A percentile compares a stretch with the other conserved stretches of the same genome.
Conservation (phyloP, 148 eudicot species). For the Vaccinium corymbosum region DNA sequence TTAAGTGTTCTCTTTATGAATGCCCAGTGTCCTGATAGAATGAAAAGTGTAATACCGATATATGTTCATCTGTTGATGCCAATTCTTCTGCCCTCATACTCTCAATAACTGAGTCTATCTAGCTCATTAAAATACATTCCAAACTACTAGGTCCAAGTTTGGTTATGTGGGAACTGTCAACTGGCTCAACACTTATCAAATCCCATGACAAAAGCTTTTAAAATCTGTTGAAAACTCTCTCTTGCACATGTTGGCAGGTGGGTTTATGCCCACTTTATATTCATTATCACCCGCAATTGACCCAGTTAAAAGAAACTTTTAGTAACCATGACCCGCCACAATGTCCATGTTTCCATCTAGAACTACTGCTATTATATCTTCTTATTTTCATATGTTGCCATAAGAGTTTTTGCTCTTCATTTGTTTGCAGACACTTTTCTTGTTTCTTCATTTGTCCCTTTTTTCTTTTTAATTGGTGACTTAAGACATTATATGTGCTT, state of each 20-base stretch:
- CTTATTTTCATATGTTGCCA: background rate
- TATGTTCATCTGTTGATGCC: background rate
- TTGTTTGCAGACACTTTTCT: background rate
- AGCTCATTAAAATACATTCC: background rate
- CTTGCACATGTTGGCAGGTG: background rate
- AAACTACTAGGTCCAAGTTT: background rate
- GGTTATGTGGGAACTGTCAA: background rate
- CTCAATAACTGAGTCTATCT: background rate
- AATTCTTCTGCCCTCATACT: background rate
- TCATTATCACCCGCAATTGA: background rate
- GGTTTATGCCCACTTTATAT: background rate
- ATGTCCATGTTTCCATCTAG: background rate
- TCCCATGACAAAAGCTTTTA: background rate
- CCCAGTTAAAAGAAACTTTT: background rate
- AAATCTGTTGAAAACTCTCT: background rate
- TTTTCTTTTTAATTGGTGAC: background rate
- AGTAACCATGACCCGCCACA: background rate
- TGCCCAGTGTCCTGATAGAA: background rate
- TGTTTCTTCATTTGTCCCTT: background rate
- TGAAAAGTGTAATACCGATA: background rate
- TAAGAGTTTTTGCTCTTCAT: background rate
- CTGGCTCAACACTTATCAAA: background rate
- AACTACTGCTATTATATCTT: background rate
- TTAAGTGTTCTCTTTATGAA: background rate
- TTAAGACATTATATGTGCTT: background rate